A percentile compares a stretch with the other conserved stretches of the same genome.
phyloP scores from a whole-genome alignment of 257 asterid species.

The Jaltomata sinuosa region DNA sequence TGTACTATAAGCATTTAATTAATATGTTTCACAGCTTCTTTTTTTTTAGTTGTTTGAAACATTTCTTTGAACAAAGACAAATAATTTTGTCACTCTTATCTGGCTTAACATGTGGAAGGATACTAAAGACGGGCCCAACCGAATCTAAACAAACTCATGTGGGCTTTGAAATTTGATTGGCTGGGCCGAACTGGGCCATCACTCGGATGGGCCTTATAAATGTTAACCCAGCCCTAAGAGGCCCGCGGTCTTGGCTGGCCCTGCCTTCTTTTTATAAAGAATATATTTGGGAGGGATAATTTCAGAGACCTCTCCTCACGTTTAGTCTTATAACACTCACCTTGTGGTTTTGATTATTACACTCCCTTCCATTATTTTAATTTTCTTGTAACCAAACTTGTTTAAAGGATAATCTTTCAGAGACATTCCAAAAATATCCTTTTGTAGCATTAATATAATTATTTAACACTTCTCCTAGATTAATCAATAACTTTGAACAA shows the following conservation, averaged over 20 bases:
- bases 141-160: not conserved
- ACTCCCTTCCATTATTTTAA: too few relatives aligned
- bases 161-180: not conserved
- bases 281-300: too few relatives aligned
- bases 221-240: not conserved
- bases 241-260: not conserved
- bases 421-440: too few relatives aligned
- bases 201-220: not conserved
- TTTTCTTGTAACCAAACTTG: too few relatives aligned
- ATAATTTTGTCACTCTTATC: not conserved
- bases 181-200: not conserved
- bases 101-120: not conserved
- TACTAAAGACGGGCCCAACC: not conserved
- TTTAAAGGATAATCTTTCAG: too few relatives aligned
- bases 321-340: too few relatives aligned
- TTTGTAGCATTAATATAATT: too few relatives aligned
- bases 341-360: too few relatives aligned
- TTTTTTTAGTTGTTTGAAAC: not conserved
- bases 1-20: not conserved
- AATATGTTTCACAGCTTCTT: not conserved
- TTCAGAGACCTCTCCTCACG: too few relatives aligned
- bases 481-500: too few relatives aligned
- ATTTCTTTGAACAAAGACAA: not conserved
- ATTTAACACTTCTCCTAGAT: too few relatives aligned
- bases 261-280: too few relatives aligned